Evolutionary conservation across 1,139 yeast genomes (phyloP).

Genomic region (Debaryomyces nepalensis): DNA sequence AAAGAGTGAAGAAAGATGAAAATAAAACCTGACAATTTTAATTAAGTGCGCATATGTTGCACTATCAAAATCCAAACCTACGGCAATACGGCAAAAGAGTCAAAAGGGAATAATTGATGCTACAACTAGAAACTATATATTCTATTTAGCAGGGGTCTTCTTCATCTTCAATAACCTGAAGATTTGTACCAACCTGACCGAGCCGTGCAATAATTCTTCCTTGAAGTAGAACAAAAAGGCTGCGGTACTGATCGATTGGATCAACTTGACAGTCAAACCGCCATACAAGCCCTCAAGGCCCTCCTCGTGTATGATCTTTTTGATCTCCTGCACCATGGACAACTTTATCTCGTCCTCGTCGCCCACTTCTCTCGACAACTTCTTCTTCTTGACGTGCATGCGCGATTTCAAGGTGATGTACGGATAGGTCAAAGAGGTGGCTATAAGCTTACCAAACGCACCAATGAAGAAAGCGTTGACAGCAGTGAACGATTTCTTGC

Average conservation of each 20-base stretch:
- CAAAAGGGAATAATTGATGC: too few species aligned
- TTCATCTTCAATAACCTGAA: constrained; percentile 35
- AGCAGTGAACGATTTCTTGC: constrained; percentile 53
- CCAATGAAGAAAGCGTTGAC: constrained; percentile 83
- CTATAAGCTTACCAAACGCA: constrained; percentile 85
- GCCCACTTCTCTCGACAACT: constrained; percentile 28
- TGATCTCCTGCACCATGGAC: constrained; percentile 50
- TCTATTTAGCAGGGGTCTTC: constrained; percentile 19
- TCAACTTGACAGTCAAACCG: constrained; percentile 77
- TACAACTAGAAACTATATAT: not conserved
- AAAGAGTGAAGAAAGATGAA: too few species aligned
- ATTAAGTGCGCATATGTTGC: constrained; percentile 4
- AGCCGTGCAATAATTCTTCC: constrained; percentile 72
- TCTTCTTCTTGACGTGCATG: constrained; percentile 69
- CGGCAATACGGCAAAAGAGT: too few species aligned
- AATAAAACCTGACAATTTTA: not conserved
- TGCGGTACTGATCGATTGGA: constrained; percentile 85
- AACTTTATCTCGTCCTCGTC: constrained; percentile 30
- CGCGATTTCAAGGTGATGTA: constrained; percentile 88
- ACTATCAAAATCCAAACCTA: constrained; percentile 1
- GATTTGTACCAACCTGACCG: constrained; percentile 49
- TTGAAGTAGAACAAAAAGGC: constrained; percentile 91
- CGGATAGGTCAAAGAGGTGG: constrained; percentile 88
- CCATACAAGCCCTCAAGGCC: constrained; percentile 68
- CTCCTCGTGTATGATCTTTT: constrained; percentile 25